Conservation (phyloP, 768 basidiomycete genomes). For the Boletus eberwhitei region DNA sequence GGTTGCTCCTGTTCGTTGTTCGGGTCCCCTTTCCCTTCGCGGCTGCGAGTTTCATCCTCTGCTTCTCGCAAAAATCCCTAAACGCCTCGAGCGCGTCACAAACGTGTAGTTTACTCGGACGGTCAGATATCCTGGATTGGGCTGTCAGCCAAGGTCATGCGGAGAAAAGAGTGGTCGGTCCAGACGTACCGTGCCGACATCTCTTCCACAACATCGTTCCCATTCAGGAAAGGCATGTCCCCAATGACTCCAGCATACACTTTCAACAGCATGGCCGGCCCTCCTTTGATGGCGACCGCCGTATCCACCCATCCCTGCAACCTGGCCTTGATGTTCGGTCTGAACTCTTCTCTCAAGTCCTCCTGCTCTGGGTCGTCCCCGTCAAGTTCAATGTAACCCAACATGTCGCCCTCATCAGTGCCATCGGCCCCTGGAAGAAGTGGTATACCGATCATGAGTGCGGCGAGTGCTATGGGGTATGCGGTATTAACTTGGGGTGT, state of each 20-base stretch:
- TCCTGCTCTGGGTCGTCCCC: conserved; percentile 54
- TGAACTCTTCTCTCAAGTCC: conserved; percentile 58
- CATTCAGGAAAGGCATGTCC: conserved; percentile 57
- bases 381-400: conserved; percentile 51
- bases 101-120: conserved; percentile 51
- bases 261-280: conserved; percentile 34
- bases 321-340: conserved; percentile 53
- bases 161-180: neutral
- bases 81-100: conserved; percentile 50
- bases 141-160: neutral
- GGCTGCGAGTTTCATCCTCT: conserved; percentile 38
- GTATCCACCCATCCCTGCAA: conserved; percentile 57
- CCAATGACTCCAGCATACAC: conserved; percentile 45
- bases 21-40: conserved; percentile 19
- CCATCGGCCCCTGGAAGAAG: conserved; percentile 37
- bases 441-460: conserved; percentile 60
- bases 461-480: conserved; percentile 59
- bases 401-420: conserved; percentile 43
- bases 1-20: neutral
- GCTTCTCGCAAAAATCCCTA: conserved; percentile 47
- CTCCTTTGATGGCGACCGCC: conserved; percentile 39
- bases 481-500: conserved; percentile 37
- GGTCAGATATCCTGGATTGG: conserved; percentile 45
- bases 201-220: conserved; percentile 50
- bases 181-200: conserved; percentile 50